Percentiles rank a stretch among this genome's conserved stretches.
phyloP scores from a whole-genome alignment of 2,329 filamentous ascomycete species.

The Acrocalymma vagum region DNA sequence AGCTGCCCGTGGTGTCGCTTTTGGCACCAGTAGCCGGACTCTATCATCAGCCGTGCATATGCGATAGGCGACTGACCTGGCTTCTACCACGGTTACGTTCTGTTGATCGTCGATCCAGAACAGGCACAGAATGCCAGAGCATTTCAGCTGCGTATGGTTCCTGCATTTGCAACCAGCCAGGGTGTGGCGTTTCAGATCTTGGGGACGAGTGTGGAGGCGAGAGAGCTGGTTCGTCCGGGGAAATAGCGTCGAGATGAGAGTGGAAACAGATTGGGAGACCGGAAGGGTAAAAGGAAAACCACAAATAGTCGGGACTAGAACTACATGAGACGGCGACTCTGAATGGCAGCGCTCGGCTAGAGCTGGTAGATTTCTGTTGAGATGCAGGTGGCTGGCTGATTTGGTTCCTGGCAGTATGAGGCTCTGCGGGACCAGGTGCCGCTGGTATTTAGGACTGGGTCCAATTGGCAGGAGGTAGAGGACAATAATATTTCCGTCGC shows the following conservation, averaged over 20 bases:
- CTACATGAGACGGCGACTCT: too few relatives aligned
- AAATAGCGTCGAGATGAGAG: conserved; percentile 16
- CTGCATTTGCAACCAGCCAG: conserved; percentile 18
- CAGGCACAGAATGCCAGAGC: too few relatives aligned
- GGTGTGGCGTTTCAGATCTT: conserved; percentile 18
- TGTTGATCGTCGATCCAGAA: too few relatives aligned
- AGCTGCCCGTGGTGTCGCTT: too few relatives aligned
- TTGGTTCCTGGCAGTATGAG: conserved; percentile 9
- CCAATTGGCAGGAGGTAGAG: too few relatives aligned
- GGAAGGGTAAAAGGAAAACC: conserved; percentile 16
- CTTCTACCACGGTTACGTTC: too few relatives aligned
- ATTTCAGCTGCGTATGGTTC: conserved; percentile 14
- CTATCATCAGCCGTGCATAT: too few relatives aligned
- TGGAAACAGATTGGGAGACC: too few relatives aligned
- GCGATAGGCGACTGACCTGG: too few relatives aligned
- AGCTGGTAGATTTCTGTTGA: conserved; percentile 17
- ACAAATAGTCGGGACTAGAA: conserved; percentile 13
- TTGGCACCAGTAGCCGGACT: too few relatives aligned
- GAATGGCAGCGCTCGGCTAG: conserved; percentile 8
- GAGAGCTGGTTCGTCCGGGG: conserved; percentile 23
- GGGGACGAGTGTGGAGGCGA: conserved; percentile 16
- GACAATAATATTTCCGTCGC: too few relatives aligned
- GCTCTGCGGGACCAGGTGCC: conserved; percentile 18
- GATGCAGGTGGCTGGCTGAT: conserved; percentile 15
- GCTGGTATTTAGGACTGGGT: conserved; percentile 5